phyloP scores from a whole-genome alignment of 306 rosid genomes.

The Lathyrus oleraceus region DNA sequence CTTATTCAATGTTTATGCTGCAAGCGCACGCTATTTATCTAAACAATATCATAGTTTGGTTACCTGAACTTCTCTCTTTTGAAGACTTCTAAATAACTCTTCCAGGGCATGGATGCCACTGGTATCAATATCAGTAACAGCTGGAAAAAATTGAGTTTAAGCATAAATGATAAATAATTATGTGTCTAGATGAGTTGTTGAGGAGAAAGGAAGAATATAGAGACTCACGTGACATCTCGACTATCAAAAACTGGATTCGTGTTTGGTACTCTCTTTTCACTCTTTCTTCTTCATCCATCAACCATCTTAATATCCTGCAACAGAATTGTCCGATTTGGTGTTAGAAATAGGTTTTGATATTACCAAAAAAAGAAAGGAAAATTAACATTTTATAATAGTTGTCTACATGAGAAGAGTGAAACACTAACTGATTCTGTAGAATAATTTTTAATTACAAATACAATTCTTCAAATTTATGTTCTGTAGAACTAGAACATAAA shows the following conservation, averaged over 20 bases:
- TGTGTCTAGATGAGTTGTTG: not conserved
- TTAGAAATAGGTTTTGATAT: not conserved
- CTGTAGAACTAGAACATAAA: too few relatives aligned
- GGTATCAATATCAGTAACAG: slow-evolving; percentile 93
- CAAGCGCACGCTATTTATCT: not conserved
- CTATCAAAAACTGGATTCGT: slow-evolving; percentile 66
- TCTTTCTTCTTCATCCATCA: slow-evolving; percentile 75
- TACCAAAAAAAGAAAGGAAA: not conserved
- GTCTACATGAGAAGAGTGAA: not conserved
- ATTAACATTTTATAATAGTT: not conserved
- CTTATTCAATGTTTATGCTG: not conserved
- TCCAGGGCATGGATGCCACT: slow-evolving; percentile 94
- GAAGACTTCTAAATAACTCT: slow-evolving; percentile 76
- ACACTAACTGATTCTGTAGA: not conserved
- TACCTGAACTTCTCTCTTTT: slow-evolving; percentile 83
- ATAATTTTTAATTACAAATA: not conserved
- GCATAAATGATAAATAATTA: not conserved
- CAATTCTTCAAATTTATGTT: not conserved
- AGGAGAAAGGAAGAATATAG: not conserved
- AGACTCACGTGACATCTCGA: slow-evolving; percentile 91
- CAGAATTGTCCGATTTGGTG: slow-evolving; percentile 23
- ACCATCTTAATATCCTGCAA: slow-evolving; percentile 87
- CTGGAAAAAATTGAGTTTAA: slow-evolving; percentile 44
- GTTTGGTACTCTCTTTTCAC: slow-evolving; percentile 47
- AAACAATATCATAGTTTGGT: not conserved